Evolutionary conservation across 306 rosid species (phyloP).

Genomic region (Glycine latifolia): DNA sequence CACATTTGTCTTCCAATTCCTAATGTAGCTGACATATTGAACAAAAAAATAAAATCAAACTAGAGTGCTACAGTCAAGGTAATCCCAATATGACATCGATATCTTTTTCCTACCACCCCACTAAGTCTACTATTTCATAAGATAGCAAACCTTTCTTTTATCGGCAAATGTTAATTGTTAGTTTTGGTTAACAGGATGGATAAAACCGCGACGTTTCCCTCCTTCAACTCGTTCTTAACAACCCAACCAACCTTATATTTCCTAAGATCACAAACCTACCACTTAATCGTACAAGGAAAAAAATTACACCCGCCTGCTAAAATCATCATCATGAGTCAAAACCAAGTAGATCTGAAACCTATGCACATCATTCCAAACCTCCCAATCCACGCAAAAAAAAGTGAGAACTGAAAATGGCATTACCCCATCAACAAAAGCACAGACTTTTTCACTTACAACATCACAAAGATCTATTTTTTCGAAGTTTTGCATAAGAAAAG

Average conservation of each 20-base stretch:
- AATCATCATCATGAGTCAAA: constrained; percentile 25
- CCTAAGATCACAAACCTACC: constrained; percentile 29
- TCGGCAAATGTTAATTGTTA: too few species aligned
- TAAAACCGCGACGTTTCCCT: too few species aligned
- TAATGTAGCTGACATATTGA: constrained; percentile 11
- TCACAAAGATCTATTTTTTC: constrained; percentile 26
- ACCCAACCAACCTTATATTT: not conserved
- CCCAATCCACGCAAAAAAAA: constrained; percentile 34
- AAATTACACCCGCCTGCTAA: constrained; percentile 1
- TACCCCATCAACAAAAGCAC: not conserved
- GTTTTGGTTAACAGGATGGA: too few species aligned
- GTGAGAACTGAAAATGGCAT: not conserved
- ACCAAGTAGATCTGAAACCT: constrained; percentile 35
- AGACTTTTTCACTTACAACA: not conserved
- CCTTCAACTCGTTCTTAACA: not conserved
- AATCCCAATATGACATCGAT: not conserved
- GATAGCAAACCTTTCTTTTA: not conserved
- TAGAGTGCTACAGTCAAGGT: constrained; percentile 12
- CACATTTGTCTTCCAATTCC: constrained; percentile 34
- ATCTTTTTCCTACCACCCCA: constrained; percentile 10
- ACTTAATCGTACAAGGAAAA: constrained; percentile 9
- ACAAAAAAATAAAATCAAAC: not conserved
- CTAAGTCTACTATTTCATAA: not conserved
- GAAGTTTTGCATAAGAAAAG: not conserved
- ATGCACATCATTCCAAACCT: constrained; percentile 33